A percentile compares a stretch with the other conserved stretches of the same genome.
phyloP scores from a whole-genome alignment of 1,284 basidiomycete genomes.

The Ganoderma boninense region DNA sequence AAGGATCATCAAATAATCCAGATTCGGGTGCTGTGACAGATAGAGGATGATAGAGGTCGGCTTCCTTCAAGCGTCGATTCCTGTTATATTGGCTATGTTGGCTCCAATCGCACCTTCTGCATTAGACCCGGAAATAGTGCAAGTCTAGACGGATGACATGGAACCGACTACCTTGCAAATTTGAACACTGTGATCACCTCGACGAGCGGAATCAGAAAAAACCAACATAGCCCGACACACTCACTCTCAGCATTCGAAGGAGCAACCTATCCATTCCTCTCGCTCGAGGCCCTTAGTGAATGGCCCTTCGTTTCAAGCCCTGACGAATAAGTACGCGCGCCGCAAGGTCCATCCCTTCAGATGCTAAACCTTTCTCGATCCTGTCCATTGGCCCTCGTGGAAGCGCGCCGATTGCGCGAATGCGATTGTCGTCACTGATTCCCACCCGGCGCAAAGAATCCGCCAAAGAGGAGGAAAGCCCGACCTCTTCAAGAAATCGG shows the following conservation, averaged over 20 bases:
- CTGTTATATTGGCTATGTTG: background rate
- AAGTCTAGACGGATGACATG: background rate
- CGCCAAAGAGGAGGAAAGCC: constrained; percentile 7
- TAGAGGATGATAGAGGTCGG: background rate
- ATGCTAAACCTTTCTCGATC: constrained; percentile 7
- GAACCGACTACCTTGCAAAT: background rate
- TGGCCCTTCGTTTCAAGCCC: constrained; percentile 9
- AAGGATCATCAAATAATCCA: background rate
- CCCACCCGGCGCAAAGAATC: constrained; percentile 6
- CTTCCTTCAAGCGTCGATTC: background rate
- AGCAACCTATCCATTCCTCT: background rate
- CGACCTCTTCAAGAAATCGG: constrained; percentile 11
- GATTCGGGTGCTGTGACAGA: background rate
- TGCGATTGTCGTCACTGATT: constrained; percentile 8
- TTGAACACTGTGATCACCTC: background rate
- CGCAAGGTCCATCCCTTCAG: constrained; percentile 10
- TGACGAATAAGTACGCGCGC: constrained; percentile 13
- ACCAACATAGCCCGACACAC: background rate
- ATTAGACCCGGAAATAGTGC: background rate
- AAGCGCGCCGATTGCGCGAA: constrained; percentile 8
- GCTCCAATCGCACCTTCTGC: background rate
- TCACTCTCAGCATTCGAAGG: background rate
- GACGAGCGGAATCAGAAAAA: background rate
- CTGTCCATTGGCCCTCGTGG: constrained; percentile 5
- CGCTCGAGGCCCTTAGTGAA: background rate